Conservation (phyloP, 2,329 filamentous ascomycete species). For the Cryphonectria naterciae region DNA sequence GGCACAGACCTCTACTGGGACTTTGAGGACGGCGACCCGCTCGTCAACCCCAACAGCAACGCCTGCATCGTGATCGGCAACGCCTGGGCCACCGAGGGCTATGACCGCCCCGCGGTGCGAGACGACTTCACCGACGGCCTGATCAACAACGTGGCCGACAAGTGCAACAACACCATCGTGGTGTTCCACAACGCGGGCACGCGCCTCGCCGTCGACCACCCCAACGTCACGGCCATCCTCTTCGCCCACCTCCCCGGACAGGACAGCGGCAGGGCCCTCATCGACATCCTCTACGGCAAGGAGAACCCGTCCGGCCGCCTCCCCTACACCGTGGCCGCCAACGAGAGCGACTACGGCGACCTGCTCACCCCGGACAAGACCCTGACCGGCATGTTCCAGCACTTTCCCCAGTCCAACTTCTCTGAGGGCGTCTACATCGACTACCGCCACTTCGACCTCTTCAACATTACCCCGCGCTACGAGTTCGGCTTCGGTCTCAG, state of each 20-base stretch:
- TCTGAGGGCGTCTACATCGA: conserved; percentile 56
- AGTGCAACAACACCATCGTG: conserved; percentile 67
- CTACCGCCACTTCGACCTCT: conserved; percentile 57
- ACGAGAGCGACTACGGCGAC: conserved; percentile 58
- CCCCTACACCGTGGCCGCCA: conserved; percentile 63
- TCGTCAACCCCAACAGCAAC: conserved; percentile 48
- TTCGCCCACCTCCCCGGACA: conserved; percentile 68
- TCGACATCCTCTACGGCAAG: conserved; percentile 61
- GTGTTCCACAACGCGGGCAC: conserved; percentile 67
- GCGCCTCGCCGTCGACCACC: conserved; percentile 63
- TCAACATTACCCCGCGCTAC: conserved; percentile 53
- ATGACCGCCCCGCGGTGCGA: conserved; percentile 61
- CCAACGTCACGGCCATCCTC: conserved; percentile 66
- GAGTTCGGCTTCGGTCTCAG: conserved; percentile 61
- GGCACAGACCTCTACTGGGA: conserved; percentile 64
- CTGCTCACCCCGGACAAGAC: conserved; percentile 46
- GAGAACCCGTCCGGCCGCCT: conserved; percentile 60
- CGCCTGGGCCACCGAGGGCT: conserved; percentile 73
- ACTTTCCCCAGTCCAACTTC: conserved; percentile 58
- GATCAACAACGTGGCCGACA: conserved; percentile 58
- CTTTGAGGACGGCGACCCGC: conserved; percentile 43
- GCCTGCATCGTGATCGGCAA: conserved; percentile 72
- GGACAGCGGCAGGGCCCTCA: conserved; percentile 60
- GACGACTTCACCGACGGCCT: conserved; percentile 68
- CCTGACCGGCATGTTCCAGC: conserved; percentile 47